Percentiles rank a stretch among this genome's conserved stretches.
These are phyloP conservation scores for Sclerotinia glacialis DNA, from an alignment of 2,329 filamentous ascomycete species.

Conservation along the genomic window DNA sequence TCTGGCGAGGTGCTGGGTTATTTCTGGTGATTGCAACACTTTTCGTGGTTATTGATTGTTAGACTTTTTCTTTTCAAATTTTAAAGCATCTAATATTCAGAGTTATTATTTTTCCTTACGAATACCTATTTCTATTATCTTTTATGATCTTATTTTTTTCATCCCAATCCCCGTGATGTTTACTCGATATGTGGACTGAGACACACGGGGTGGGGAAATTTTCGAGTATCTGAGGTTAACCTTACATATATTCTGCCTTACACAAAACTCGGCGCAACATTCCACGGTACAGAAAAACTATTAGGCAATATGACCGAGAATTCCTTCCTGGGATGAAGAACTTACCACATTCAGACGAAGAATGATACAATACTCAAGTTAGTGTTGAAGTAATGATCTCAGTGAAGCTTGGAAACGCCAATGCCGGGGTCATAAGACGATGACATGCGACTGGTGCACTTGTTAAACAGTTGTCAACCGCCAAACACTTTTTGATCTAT, in stretches of 20 bases:
- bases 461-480: not conserved
- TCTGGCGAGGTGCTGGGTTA: not conserved
- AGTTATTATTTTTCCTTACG: not conserved
- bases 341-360: not conserved
- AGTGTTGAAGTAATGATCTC: conserved; percentile 7
- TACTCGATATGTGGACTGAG: not conserved
- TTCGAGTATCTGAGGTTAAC: no score
- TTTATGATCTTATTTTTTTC: not conserved
- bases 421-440: conserved; percentile 19
- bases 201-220: not conserved
- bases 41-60: not conserved
- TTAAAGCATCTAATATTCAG: no score
- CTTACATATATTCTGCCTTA: not conserved
- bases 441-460: conserved; percentile 20
- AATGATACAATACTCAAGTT: conserved; percentile 4
- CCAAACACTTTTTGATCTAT: conserved; percentile 1
- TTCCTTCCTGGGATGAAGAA: not conserved
- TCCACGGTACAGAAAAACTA: not conserved
- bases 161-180: not conserved
- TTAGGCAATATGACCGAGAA: conserved; percentile 13
- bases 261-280: not conserved
- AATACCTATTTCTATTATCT: not conserved
- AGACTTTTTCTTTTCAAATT: no score
- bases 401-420: not conserved
- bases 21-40: not conserved